Base-by-base conservation (phyloP, 73 alveolate species). In the Paramecium sexaurelia region DNA sequence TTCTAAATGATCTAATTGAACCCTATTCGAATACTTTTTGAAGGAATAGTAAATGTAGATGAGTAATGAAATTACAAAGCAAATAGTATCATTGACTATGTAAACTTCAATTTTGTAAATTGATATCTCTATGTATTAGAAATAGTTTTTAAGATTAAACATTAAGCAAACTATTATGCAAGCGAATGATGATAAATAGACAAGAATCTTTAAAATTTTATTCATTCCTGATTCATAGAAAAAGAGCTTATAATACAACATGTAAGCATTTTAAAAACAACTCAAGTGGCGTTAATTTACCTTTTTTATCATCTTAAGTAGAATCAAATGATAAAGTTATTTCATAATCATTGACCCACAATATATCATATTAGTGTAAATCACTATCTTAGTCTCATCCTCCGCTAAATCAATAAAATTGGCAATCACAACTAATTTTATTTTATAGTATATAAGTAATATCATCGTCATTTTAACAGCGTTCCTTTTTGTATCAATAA, bases 101-200 rank as follows among this genome's bases (percentile, higher is more conserved):
- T 61, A 61, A 32, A 61, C 24, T 61, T 61, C 83, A 61, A 61
- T 61, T 61, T 61, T 61, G 47, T 26, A 61, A 13, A 61, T 61
- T 13, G 83, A 61, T 29, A 11, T 10, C 1, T 61, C 39, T 8
- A 61, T 11, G 24, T 61, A 61, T 13, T 22, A 26, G 43, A 61
- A 61, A 10, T 61, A 61, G 11, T 24, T 26, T 61, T 26, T 26
- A 27, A 61, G 19, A 61, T 61, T 61, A 8, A 29, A 61, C n/a
- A 24, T 26, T 2, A 61, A 61, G 26, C 47, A 61, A 24, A 32
- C 43, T 61, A 61, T 10, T 22, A 61, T 11, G 26, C 83, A 61
- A 11, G 29, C 43, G 7, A 61, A 29, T 29, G 83, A 61, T 3
- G 83, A 29, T 15, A 61, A 29, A 29, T 29, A 61, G 3, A 61